Percentiles rank a stretch among this genome's conserved stretches.
phyloP scores from a whole-genome alignment of 306 rosid species.

The Fragaria nilgerrensis region DNA sequence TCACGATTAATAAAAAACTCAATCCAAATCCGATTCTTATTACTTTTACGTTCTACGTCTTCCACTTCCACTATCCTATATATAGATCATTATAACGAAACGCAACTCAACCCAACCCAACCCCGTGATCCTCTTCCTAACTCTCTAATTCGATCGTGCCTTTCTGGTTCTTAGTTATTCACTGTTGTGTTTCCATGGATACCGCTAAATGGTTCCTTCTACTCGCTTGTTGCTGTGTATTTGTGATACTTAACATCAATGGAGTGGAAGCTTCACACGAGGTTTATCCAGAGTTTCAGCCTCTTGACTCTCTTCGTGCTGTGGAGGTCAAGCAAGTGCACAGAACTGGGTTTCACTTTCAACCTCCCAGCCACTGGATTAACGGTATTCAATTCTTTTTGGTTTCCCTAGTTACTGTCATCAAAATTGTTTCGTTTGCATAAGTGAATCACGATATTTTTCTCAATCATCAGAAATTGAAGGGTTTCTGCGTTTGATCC shows the following conservation, averaged over 20 bases:
- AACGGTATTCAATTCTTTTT: conserved; percentile 47
- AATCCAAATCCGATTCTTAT: not conserved
- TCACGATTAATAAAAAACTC: too few relatives aligned
- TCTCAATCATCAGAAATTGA: not conserved
- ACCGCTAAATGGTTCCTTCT: conserved; percentile 3
- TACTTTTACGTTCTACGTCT: not conserved
- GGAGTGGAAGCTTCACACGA: conserved; percentile 50
- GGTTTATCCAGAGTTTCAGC: conserved; percentile 35
- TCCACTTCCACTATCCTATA: not conserved
- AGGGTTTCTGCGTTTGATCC: not conserved
- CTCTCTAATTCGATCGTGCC: not conserved
- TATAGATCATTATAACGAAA: not conserved
- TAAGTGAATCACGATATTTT: not conserved
- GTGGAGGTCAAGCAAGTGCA: conserved; percentile 24
- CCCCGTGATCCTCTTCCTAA: not conserved
- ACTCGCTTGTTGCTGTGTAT: conserved; percentile 21
- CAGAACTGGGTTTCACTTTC: conserved; percentile 77
- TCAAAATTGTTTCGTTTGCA: not conserved
- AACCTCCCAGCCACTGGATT: conserved; percentile 72
- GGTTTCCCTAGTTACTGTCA: not conserved
- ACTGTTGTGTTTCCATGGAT: not conserved
- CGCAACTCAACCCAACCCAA: not conserved
- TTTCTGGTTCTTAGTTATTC: not conserved
- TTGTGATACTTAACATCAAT: conserved; percentile 28
- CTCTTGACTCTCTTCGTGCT: conserved; percentile 24